Percentiles rank a stretch among this genome's conserved stretches.
Evolutionary conservation across 352 stramenopile genomes (phyloP).

Genomic region (Globisporangium echinulatum): DNA sequence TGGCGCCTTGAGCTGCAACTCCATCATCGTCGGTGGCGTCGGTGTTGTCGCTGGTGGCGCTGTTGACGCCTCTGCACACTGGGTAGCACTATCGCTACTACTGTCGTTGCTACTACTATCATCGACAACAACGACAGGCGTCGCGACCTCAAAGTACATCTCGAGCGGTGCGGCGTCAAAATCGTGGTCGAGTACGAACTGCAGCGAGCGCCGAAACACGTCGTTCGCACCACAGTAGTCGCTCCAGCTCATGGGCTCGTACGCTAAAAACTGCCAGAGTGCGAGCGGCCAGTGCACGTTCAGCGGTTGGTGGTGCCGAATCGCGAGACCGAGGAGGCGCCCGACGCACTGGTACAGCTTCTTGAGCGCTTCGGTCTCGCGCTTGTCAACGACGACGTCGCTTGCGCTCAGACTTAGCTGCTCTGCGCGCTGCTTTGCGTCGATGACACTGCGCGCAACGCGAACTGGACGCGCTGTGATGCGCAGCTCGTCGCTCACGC

Average conservation of each 20-base stretch:
- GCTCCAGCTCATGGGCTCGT: constrained; percentile 43
- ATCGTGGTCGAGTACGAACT: constrained; percentile 61
- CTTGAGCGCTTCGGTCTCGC: constrained; percentile 31
- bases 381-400: constrained; percentile 33
- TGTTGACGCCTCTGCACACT: constrained; percentile 33
- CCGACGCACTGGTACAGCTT: constrained; percentile 62
- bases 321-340: constrained; percentile 54
- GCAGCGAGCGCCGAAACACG: constrained; percentile 51
- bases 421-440: constrained; percentile 26
- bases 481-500: constrained; percentile 24
- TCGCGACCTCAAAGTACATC: constrained; percentile 65
- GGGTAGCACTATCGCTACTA: constrained; percentile 16
- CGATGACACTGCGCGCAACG: constrained; percentile 24
- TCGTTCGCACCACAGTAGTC: constrained; percentile 53
- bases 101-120: background rate
- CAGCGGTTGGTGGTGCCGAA: constrained; percentile 66
- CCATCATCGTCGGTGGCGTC: constrained; percentile 24
- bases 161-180: constrained; percentile 49
- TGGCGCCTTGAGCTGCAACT: constrained; percentile 43
- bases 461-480: constrained; percentile 24
- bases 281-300: constrained; percentile 46
- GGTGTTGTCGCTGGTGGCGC: background rate
- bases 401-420: constrained; percentile 27
- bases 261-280: constrained; percentile 66
- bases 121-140: constrained; percentile 29